Percentiles rank a stretch among this genome's conserved stretches.
These are phyloP conservation scores for Thalia dealbata DNA, from an alignment of 176 grass and related monocot species.

Conservation along the genomic window DNA sequence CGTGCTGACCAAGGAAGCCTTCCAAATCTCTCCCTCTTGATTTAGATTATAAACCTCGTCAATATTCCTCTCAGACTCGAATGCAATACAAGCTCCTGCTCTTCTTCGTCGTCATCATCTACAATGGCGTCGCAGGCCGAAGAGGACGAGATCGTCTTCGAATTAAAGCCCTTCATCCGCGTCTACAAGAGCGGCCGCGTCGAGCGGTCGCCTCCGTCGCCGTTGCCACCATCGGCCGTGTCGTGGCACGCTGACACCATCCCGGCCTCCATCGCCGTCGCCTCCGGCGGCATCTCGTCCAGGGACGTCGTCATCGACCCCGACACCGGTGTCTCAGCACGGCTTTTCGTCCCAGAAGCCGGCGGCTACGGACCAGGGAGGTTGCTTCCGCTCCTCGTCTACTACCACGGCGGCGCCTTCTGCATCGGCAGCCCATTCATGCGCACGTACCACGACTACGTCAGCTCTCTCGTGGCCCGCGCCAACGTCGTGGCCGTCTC, in stretches of 20 bases:
- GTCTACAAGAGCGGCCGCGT: slow-evolving; percentile 11
- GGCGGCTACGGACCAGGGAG: background rate
- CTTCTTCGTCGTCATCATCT: no score
- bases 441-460: slow-evolving; percentile 36
- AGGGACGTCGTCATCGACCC: slow-evolving; percentile 14
- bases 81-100: no score
- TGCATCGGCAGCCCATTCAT: slow-evolving; percentile 35
- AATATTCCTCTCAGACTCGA: no score
- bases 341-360: slow-evolving; percentile 11
- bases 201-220: background rate
- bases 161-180: background rate
- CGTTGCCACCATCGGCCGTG: background rate
- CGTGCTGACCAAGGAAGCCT: no score
- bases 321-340: slow-evolving; percentile 2
- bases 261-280: background rate
- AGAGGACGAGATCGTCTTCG: background rate
- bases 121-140: no score
- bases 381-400: slow-evolving; percentile 47
- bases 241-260: background rate
- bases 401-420: slow-evolving; percentile 57
- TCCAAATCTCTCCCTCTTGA: no score
- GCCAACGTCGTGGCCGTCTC: slow-evolving; percentile 37
- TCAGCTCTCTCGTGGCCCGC: slow-evolving; percentile 35
- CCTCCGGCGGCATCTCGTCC: slow-evolving; percentile 13
- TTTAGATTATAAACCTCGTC: no score